Base-by-base conservation (phyloP, 2,329 filamentous ascomycete genomes). In the Helicocarpus griseus region DNA sequence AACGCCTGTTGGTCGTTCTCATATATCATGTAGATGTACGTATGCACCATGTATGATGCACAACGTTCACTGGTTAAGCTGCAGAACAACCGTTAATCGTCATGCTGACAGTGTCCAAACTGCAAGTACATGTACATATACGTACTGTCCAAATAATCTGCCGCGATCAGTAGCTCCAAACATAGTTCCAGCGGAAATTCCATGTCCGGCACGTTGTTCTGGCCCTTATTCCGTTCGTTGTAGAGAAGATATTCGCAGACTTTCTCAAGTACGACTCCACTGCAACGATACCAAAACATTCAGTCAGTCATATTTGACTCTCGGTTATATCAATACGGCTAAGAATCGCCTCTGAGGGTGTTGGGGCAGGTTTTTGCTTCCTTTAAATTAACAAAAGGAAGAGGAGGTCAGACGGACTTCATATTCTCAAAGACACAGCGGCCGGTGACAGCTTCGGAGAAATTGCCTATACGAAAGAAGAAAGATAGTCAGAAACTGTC, bases 231-330 rank as follows among this genome's bases (percentile, higher is more conserved):
- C 66, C 82, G 83, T 59, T 85, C 77, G 56, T 82, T 79, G 69
- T 85, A 85, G 65, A 82, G 83, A 41, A 86, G 75, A 61, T 86
- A 86, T 63, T 85, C 81, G 73, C 81, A 85, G 49, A 86, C 80
- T 64, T 84, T 84, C 61, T 85, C 82, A 1, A 86, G 72, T 9
- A 84, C 75, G 24, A 82, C 66, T 26, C 78, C 81, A 58, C 79
- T 84, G 56, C 17, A 39, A 41, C 33, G 7, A 22, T 6, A 21
- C 1, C 40, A 22, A 48, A 58, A 48, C 14, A 22, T 8, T 11
- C 29, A 21, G 14, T 29, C 8, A 41, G 35, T n/a, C 4, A 11
- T 14, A 33, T 24, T 31, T 6, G 28, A n/a, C 17, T 35, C 14
- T 36, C 28, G 14, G 31, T 13, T 40, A 9, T 24, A 46, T 17